These are phyloP conservation scores for Talaromyces thailandensis DNA, from an alignment of 495 filamentous ascomycete species.

Conservation along the genomic window DNA sequence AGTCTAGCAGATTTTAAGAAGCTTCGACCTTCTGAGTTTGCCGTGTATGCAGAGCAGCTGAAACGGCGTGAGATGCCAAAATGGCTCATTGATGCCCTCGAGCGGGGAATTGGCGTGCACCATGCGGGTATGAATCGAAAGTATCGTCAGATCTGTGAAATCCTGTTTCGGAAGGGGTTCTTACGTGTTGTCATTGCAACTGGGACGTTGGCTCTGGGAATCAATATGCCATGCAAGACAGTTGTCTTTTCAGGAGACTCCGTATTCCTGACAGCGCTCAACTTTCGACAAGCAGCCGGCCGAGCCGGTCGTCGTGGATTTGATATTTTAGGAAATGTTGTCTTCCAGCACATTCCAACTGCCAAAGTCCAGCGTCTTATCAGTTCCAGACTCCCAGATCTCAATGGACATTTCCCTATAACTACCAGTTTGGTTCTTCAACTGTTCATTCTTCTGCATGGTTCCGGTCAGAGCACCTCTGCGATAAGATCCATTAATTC, in stretches of 20 bases:
- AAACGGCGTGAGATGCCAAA: slow-evolving; percentile 29
- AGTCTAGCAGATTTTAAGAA: slow-evolving; percentile 55
- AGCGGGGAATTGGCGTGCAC: slow-evolving; percentile 64
- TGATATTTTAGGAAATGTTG: slow-evolving; percentile 70
- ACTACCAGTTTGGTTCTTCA: slow-evolving; percentile 65
- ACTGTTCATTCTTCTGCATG: slow-evolving; percentile 55
- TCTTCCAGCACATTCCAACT: slow-evolving; percentile 53
- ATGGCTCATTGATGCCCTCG: slow-evolving; percentile 45
- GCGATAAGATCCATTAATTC: slow-evolving; percentile 54
- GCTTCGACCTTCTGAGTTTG: slow-evolving; percentile 42
- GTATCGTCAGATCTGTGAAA: slow-evolving; percentile 53
- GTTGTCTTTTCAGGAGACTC: slow-evolving; percentile 69
- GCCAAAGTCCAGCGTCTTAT: slow-evolving; percentile 53
- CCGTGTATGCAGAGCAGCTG: slow-evolving; percentile 35
- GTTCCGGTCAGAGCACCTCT: slow-evolving; percentile 50
- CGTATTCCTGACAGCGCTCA: slow-evolving; percentile 61
- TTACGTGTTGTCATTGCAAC: slow-evolving; percentile 68
- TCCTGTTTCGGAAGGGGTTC: slow-evolving; percentile 61
- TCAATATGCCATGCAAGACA: slow-evolving; percentile 82
- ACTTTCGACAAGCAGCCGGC: slow-evolving; percentile 67
- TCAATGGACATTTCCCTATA: slow-evolving; percentile 71
- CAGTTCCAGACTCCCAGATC: slow-evolving; percentile 60
- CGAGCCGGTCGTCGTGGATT: slow-evolving; percentile 74
- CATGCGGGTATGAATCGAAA: slow-evolving; percentile 70
- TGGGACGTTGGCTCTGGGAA: slow-evolving; percentile 65